Evolutionary conservation across 2,329 filamentous ascomycete species (phyloP).

Genomic region (Rhynchosporium agropyri): DNA sequence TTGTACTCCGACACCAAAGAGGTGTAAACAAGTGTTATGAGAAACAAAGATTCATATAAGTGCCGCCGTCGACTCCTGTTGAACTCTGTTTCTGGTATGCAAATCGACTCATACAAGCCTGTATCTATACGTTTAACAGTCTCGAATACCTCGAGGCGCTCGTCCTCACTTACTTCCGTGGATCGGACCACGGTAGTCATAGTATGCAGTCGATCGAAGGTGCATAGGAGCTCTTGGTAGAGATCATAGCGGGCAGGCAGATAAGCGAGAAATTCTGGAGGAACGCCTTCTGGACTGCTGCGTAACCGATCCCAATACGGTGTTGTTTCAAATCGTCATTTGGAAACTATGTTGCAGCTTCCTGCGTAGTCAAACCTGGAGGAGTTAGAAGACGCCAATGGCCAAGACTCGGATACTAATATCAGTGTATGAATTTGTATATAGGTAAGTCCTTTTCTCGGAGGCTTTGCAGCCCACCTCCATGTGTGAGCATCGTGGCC

Average conservation of each 20-base stretch:
- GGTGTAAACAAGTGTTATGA: constrained; percentile 17
- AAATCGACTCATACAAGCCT: constrained; percentile 14
- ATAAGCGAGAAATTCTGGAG: constrained; percentile 8
- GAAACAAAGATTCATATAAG: constrained; percentile 16
- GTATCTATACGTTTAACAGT: constrained; percentile 5
- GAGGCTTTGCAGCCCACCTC: constrained; percentile 18
- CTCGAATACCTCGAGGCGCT: neutral
- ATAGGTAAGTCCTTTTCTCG: constrained; percentile 16
- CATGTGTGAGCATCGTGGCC: constrained; percentile 10
- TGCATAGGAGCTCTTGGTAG: constrained; percentile 6
- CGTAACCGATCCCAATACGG: neutral
- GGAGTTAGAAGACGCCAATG: neutral
- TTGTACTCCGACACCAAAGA: constrained; percentile 18
- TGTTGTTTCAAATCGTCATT: constrained; percentile 11
- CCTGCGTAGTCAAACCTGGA: constrained; percentile 25
- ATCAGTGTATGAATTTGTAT: constrained; percentile 22
- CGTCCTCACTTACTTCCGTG: neutral
- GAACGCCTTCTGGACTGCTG: constrained; percentile 11
- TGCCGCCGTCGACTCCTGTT: constrained; percentile 18
- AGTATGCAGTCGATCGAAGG: constrained; percentile 14
- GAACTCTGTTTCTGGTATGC: constrained; percentile 11
- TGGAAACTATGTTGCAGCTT: constrained; percentile 22
- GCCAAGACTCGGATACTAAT: neutral
- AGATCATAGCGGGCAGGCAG: constrained; percentile 23
- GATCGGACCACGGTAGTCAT: constrained; percentile 10